phyloP scores from a whole-genome alignment of 768 basidiomycete genomes.

The Lentinula edodes region DNA sequence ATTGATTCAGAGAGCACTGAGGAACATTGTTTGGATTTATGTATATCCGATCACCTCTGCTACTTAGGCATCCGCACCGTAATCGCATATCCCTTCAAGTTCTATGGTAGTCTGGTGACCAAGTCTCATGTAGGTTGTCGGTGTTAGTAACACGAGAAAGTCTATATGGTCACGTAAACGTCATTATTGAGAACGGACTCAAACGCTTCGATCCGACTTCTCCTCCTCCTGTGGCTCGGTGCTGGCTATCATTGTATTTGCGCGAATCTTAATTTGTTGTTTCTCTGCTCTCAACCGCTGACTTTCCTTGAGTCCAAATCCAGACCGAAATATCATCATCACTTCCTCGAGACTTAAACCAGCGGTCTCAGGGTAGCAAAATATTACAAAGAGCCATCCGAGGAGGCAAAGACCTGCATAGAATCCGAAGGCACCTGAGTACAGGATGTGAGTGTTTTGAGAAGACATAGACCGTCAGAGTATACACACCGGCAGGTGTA shows the following conservation, averaged over 20 bases:
- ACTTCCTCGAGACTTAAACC: slow-evolving; percentile 70
- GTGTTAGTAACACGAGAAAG: too few species aligned
- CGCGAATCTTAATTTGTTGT: slow-evolving; percentile 31
- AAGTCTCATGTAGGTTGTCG: too few species aligned
- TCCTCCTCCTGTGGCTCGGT: not conserved
- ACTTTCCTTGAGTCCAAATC: slow-evolving; percentile 62
- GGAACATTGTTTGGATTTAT: too few species aligned
- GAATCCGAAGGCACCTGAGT: slow-evolving; percentile 58
- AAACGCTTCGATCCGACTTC: not conserved
- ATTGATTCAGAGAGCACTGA: too few species aligned
- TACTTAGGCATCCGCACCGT: too few species aligned
- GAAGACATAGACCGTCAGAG: too few species aligned
- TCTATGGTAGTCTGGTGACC: too few species aligned
- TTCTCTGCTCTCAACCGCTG: slow-evolving; percentile 41
- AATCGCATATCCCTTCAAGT: too few species aligned
- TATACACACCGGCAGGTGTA: slow-evolving; percentile 45
- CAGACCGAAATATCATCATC: slow-evolving; percentile 51
- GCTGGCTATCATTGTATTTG: slow-evolving; percentile 11
- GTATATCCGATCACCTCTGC: too few species aligned
- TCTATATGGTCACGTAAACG: too few species aligned
- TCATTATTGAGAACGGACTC: too few species aligned
- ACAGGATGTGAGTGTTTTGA: not conserved
- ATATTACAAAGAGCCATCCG: slow-evolving; percentile 63
- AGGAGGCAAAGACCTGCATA: slow-evolving; percentile 70
- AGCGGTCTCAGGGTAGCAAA: slow-evolving; percentile 77